A percentile compares a stretch with the other conserved stretches of the same genome.
These are phyloP conservation scores for Collybiopsis confluens DNA, from an alignment of 768 basidiomycete species.

Conservation along the genomic window DNA sequence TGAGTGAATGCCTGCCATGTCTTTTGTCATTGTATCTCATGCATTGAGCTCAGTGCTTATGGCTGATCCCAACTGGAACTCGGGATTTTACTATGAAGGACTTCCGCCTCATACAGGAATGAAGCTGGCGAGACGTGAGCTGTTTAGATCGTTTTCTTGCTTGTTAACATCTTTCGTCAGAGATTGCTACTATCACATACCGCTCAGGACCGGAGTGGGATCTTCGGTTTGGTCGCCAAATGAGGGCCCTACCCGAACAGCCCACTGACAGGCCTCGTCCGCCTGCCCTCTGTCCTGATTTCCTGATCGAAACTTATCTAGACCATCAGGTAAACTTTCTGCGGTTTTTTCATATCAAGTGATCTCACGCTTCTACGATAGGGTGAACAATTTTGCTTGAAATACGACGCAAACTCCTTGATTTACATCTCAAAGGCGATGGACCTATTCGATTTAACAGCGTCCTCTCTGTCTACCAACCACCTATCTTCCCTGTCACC, in stretches of 20 bases:
- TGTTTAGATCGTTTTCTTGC: not conserved
- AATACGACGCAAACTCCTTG: constrained; percentile 98
- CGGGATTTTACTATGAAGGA: constrained; percentile 94
- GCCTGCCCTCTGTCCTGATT: constrained; percentile 92
- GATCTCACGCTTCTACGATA: too few species aligned
- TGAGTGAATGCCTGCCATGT: constrained; percentile 31
- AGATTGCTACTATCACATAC: constrained; percentile 99
- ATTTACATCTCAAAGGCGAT: constrained; percentile 99
- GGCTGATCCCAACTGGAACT: constrained; percentile 99
- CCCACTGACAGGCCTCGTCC: constrained; percentile 26
- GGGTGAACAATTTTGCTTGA: constrained; percentile 96
- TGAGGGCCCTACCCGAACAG: constrained; percentile 42
- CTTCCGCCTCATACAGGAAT: constrained; percentile 97
- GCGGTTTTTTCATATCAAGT: constrained; percentile 60
- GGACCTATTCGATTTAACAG: constrained; percentile 97
- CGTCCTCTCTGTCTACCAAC: constrained; percentile 55
- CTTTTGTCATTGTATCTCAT: constrained; percentile 4
- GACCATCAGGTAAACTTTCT: constrained; percentile 87
- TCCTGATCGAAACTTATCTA: constrained; percentile 97
- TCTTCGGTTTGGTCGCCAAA: constrained; percentile 85
- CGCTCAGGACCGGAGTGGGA: constrained; percentile 99
- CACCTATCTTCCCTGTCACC: constrained; percentile 36
- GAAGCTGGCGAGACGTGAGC: constrained; percentile 91
- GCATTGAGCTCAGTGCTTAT: constrained; percentile 68
- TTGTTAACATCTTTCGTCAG: constrained; percentile 33